Evolutionary conservation across 2,329 filamentous ascomycete genomes (phyloP).

Genomic region (Calonectria montana): DNA sequence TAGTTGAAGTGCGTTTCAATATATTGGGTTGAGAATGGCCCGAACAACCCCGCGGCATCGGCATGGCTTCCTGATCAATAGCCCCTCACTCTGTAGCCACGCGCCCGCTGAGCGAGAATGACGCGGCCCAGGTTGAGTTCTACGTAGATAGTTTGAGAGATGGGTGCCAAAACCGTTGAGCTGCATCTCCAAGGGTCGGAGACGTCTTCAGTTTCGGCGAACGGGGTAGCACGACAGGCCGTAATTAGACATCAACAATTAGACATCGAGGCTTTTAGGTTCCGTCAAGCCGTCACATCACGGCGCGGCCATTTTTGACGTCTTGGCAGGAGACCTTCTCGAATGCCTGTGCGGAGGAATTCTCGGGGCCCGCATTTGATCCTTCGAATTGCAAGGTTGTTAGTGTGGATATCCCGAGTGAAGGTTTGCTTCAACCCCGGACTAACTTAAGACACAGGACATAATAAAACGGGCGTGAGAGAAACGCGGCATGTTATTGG

Average conservation of each 20-base stretch:
- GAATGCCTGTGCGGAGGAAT: background rate
- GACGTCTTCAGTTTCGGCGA: background rate
- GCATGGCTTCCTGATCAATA: background rate
- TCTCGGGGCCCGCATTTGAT: background rate
- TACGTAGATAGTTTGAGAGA: too few species aligned
- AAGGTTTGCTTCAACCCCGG: background rate
- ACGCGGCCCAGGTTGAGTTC: background rate
- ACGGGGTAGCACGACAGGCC: too few species aligned
- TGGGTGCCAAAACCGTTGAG: background rate
- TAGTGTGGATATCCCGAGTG: background rate
- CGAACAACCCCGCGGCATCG: conserved; percentile 4
- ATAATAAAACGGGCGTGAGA: background rate
- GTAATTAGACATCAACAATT: too few species aligned
- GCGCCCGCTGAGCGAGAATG: background rate
- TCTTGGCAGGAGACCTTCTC: background rate
- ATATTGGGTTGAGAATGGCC: background rate
- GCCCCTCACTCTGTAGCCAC: background rate
- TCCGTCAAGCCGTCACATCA: background rate
- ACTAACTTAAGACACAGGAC: background rate
- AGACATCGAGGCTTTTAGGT: background rate
- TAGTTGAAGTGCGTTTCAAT: background rate
- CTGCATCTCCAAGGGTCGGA: background rate
- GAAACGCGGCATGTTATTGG: background rate
- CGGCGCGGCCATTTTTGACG: background rate
- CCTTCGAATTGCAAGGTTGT: background rate